Evolutionary conservation across 768 basidiomycete genomes (phyloP), one percentile per base, ranked within the genome.

Genomic region (Tricholoma sp.): DNA sequence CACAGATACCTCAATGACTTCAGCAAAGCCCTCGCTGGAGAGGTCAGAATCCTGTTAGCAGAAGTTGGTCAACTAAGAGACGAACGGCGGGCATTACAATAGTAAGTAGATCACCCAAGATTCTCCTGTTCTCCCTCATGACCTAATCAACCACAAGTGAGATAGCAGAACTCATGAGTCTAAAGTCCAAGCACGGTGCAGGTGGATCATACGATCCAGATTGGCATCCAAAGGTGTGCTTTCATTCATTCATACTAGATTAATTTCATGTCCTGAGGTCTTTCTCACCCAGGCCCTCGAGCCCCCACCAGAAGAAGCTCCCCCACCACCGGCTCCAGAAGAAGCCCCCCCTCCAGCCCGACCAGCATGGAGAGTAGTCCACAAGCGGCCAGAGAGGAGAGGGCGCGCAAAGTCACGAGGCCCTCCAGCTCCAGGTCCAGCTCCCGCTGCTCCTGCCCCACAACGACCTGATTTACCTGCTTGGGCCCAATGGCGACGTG

Each of bases 401-500:
- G 75, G 79, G 39, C 77, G 75, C 57, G 71, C 72, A 33, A 79
- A 77, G 63, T 64, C 71, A 17, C 76, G 72, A 8, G 68, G 70
- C 2, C 67, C 72, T 1, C 75, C 74, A 13, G 73, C 78, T 6
- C 70, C 76, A 1, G 65, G 74, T 0, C 66, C 70, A 4, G 66
- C 74, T 11, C 75, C 73, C 15, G 76, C 75, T 0, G 74, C 78
- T 0, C 72, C 77, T 1, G 76, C 76, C 10, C 77, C 78, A 0
- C 74, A 81, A 0, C 79, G 81, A 63, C 77, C 80, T 0, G 78
- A 80, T 34, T 17, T 82, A 29, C 88, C 89, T n/a, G 81, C 90
- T 1, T 92, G 90, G 90, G 83, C 89, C 0, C 88, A 91, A 62
- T 92, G 89, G 90, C 78, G 84, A 75, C 90, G 89, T 92, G 66